phyloP scores from a whole-genome alignment of 495 filamentous ascomycete genomes.

The Symbiotaphrina buchneri region DNA sequence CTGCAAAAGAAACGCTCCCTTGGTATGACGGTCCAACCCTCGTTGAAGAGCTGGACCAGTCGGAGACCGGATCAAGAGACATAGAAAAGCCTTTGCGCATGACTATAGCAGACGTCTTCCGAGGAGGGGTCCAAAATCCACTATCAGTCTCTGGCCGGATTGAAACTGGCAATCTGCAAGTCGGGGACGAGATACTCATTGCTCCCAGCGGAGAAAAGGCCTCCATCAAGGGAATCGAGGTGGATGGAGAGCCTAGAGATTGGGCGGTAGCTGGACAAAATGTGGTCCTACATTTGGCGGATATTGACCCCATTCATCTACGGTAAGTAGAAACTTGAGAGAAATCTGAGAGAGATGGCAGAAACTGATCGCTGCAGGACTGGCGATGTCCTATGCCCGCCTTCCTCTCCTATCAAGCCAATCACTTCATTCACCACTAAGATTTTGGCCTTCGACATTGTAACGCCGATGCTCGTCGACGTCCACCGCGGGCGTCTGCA shows the following conservation, averaged over 20 bases:
- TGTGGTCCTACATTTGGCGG: constrained; percentile 56
- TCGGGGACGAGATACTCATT: constrained; percentile 55
- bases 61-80: constrained; percentile 44
- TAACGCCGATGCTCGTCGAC: constrained; percentile 76
- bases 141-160: constrained; percentile 71
- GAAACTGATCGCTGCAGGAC: constrained; percentile 9
- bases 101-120: constrained; percentile 66
- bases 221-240: constrained; percentile 51
- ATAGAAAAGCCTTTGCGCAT: constrained; percentile 65
- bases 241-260: constrained; percentile 45
- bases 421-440: constrained; percentile 54
- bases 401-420: constrained; percentile 39
- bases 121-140: constrained; percentile 47
- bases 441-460: constrained; percentile 67
- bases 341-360: background rate
- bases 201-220: constrained; percentile 67
- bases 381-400: constrained; percentile 68
- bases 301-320: constrained; percentile 67
- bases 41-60: constrained; percentile 61
- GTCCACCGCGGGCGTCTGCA: constrained; percentile 71
- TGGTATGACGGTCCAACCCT: constrained; percentile 74
- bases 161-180: constrained; percentile 61
- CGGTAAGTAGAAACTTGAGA: constrained; percentile 13
- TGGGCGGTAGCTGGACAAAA: constrained; percentile 97
- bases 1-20: constrained; percentile 25